Percentiles rank a stretch among this genome's conserved stretches.
Conservation (phyloP, 176 grass and related monocot genomes). For the Bromus sterilis region DNA sequence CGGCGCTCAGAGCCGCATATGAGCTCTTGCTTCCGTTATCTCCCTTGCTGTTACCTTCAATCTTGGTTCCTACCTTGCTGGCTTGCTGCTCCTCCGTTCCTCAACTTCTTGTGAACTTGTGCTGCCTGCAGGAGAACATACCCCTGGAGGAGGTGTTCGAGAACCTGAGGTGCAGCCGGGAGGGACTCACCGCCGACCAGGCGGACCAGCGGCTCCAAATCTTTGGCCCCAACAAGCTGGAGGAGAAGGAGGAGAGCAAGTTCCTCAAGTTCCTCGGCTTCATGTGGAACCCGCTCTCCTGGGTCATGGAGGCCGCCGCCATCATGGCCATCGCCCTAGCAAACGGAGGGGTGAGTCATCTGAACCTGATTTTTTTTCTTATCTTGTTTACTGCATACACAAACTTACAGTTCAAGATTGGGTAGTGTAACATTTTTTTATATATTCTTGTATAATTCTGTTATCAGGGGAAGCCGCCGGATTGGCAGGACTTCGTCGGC, state of each 20-base stretch:
- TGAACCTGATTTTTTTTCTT: background rate
- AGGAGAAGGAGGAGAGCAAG: slow-evolving; percentile 86
- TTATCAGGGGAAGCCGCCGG: slow-evolving; percentile 64
- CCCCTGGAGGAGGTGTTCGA: slow-evolving; percentile 77
- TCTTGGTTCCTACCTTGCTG: too few relatives aligned
- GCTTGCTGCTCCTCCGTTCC: background rate
- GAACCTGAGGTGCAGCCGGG: slow-evolving; percentile 56
- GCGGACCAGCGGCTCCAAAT: slow-evolving; percentile 49
- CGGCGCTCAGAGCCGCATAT: too few relatives aligned
- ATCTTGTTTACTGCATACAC: background rate
- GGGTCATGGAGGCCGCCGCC: slow-evolving; percentile 78
- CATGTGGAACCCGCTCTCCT: slow-evolving; percentile 84
- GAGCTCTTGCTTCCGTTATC: too few relatives aligned
- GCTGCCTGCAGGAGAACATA: slow-evolving; percentile 52
- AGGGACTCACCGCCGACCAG: slow-evolving; percentile 36
- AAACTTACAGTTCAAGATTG: background rate
- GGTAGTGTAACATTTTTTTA: background rate
- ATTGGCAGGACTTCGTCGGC: slow-evolving; percentile 79
- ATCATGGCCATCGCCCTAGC: slow-evolving; percentile 79
- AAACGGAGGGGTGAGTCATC: slow-evolving; percentile 57
- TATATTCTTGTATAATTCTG: background rate
- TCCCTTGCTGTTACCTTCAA: too few relatives aligned
- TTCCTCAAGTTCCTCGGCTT: slow-evolving; percentile 73
- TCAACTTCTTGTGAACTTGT: background rate
- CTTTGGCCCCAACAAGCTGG: slow-evolving; percentile 69